These are phyloP conservation scores for Coniochaeta prunicola DNA, from an alignment of 2,329 filamentous ascomycete species.

Conservation along the genomic window DNA sequence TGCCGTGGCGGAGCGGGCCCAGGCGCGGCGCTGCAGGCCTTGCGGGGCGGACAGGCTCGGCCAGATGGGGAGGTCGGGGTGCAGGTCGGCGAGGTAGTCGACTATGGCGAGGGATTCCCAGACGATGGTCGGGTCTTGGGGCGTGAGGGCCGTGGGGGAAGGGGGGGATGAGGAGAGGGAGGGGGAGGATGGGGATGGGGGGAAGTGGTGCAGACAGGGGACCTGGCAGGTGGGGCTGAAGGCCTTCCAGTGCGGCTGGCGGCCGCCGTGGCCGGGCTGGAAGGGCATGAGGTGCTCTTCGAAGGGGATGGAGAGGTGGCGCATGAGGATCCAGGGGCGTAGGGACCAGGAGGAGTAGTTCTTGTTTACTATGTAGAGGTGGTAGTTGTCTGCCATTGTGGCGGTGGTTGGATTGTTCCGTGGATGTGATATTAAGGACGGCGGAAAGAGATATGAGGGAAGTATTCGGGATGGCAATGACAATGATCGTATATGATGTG, in stretches of 20 bases:
- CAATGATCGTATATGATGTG: neutral
- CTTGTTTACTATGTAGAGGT: slow-evolving; percentile 34
- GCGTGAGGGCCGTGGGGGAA: neutral
- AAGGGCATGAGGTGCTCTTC: slow-evolving; percentile 29
- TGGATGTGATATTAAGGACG: neutral
- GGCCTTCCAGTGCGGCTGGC: slow-evolving; percentile 24
- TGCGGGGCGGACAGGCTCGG: slow-evolving; percentile 14
- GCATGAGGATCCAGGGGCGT: slow-evolving; percentile 37
- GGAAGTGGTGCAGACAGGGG: slow-evolving; percentile 27
- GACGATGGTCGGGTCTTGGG: slow-evolving; percentile 20
- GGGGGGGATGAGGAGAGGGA: neutral
- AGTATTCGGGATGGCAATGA: neutral
- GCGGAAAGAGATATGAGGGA: neutral
- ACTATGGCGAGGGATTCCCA: slow-evolving; percentile 41
- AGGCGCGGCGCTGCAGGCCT: slow-evolving; percentile 29
- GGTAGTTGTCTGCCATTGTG: slow-evolving; percentile 5
- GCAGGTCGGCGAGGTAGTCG: slow-evolving; percentile 36
- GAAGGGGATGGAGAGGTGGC: slow-evolving; percentile 34
- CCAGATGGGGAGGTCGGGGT: slow-evolving; percentile 30
- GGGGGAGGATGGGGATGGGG: neutral
- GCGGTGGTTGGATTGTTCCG: neutral
- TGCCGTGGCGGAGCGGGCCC: slow-evolving; percentile 34
- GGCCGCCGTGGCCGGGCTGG: slow-evolving; percentile 13
- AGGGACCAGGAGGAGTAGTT: slow-evolving; percentile 40
- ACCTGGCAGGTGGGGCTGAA: slow-evolving; percentile 36